phyloP scores from a whole-genome alignment of 495 filamentous ascomycete species.

The Penicillium paradoxum region DNA sequence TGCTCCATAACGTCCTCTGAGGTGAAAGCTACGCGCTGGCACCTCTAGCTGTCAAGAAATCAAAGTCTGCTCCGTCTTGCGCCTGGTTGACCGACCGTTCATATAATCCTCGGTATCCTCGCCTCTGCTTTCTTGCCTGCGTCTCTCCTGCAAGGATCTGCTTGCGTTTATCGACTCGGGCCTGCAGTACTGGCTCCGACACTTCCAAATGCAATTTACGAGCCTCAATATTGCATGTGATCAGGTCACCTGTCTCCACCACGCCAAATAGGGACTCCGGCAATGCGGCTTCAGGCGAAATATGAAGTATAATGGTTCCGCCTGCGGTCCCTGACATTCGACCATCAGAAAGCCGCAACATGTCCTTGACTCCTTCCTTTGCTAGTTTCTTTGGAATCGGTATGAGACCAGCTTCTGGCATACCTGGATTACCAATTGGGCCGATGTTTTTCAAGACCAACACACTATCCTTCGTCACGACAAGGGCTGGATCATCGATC shows the following conservation, averaged over 20 bases:
- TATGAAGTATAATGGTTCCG: conserved; percentile 62
- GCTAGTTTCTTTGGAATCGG: conserved; percentile 62
- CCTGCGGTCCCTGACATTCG: conserved; percentile 66
- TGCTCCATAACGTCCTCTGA: background rate
- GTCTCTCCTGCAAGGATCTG: conserved; percentile 13
- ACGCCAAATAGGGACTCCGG: conserved; percentile 54
- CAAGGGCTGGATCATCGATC: conserved; percentile 52
- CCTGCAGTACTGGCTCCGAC: conserved; percentile 41
- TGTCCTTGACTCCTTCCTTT: conserved; percentile 54
- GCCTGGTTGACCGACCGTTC: conserved; percentile 61
- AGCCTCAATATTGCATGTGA: conserved; percentile 49
- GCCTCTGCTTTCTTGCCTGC: conserved; percentile 33
- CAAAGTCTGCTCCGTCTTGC: conserved; percentile 60
- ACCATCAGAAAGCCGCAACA: conserved; percentile 62
- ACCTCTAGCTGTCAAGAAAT: conserved; percentile 53
- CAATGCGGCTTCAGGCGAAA: conserved; percentile 57
- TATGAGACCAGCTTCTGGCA: conserved; percentile 64
- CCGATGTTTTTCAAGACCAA: conserved; percentile 59
- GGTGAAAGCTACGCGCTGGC: background rate
- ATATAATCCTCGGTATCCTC: conserved; percentile 63
- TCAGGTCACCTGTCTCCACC: conserved; percentile 55
- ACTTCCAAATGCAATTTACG: conserved; percentile 45
- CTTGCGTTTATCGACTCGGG: conserved; percentile 35
- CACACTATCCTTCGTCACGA: conserved; percentile 49
- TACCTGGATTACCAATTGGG: conserved; percentile 60